Base-by-base conservation (phyloP, 2,329 filamentous ascomycete genomes). In the Ascochyta fabae region DNA sequence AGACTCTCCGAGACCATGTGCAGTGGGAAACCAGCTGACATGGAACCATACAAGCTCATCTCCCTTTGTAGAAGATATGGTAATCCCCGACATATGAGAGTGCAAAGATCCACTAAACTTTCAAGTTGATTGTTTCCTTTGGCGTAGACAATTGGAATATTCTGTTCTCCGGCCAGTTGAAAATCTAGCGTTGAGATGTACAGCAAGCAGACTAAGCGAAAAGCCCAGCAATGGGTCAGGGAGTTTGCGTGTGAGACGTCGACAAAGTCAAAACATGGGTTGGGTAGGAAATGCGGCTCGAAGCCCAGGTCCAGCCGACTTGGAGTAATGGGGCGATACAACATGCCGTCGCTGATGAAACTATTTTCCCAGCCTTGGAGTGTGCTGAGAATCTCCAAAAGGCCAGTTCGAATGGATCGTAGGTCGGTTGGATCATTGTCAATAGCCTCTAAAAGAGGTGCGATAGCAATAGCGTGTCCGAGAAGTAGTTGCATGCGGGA, bases 11-110 rank as follows among this genome's bases (percentile, higher is more conserved):
- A 55, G 13, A 49, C 46, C 16, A 49, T 33, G 6, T 53, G 34
- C 16, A 54, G 29, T 10, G 51, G 39, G 6, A 40, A 54, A 2
- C 19, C 39, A 26, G 40, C 45, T 45, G 45, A 54, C 44, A 48
- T 44, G 12, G 51, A 54, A 23, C 51, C 45, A 16, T 55, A 55
- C 3, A 45, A 16, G 34, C 41, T 34, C 52, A 55, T 49, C 22
- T 49, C 27, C 19, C 41, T 41, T 24, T 53, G 38, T 19, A 53
- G 12, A 12, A 53, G 35, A 27, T 36, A 49, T 1, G 52, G 41
- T 16, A 49, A n/a, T 9, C 34, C 46, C 24, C 19, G 40, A 23
- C 45, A 54, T 12, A 54, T 45, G 34, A 29, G 39, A 9, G 24
- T 44, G 29, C 40, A 44, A n/a, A 54, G 40, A 15, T 27, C n/a